Evolutionary conservation across 1,284 basidiomycete species (phyloP), one percentile per base, ranked within the genome.

Genomic region (Melampsora medusae): DNA sequence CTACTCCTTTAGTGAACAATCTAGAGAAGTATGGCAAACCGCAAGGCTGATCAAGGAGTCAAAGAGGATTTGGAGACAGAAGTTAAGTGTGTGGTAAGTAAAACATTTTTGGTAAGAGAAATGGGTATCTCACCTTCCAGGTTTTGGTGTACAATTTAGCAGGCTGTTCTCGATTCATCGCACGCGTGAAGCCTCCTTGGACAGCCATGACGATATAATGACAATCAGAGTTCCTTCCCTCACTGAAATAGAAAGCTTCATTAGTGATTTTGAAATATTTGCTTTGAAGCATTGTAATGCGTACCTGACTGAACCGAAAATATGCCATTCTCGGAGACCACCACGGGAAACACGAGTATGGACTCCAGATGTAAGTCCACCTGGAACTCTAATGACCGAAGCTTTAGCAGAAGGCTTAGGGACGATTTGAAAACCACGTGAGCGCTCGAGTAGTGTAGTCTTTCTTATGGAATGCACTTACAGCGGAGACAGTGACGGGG

Each of bases 11-110:
- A 77, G 83, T 89, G 83, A 91, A 92, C 17, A 92, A 80, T 0
- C 85, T 87, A 5, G 90, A 91, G 1, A 90, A 90, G 81, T 92
- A 90, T 25, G 90, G 90, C 56, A 92, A 89, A 77, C 90, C 90
- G 25, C 90, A 90, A 79, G 91, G 88, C 89, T 90, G 35, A 35
- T 33, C 19, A 48, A 31, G 9, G 19, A 17, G n/a, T 22, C 14
- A 19, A 50, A 66, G 42, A 59, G 31, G 19, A 50, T 14, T 4
- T 17, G 17, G 25, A 67, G 14, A 17, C n/a, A 46, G 22, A 48
- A 14, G 4, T 56, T 35, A n/a, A 16, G 38, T 1, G 19, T 50
- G 19, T 25, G 12, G n/a, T 17, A 28, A 62, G 19, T 35, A n/a
- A 46, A 12, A 17, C 22, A 7, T 14, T 17, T 16, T 17, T 17